These are phyloP conservation scores for Aspergillus felis DNA, from an alignment of 2,329 filamentous ascomycete species.

Conservation along the genomic window DNA sequence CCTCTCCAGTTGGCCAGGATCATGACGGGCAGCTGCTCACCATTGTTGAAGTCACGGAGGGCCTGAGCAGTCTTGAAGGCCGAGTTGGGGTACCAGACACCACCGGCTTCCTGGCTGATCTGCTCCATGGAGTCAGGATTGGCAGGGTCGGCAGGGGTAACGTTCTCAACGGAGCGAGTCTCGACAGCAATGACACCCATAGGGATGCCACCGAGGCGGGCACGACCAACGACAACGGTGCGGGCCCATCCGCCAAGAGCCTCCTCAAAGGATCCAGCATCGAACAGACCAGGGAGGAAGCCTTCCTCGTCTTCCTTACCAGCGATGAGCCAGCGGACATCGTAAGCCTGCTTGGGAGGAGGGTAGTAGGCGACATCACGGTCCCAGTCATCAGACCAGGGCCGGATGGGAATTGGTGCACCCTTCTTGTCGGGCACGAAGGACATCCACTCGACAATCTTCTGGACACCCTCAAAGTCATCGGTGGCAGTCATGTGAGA, in stretches of 20 bases:
- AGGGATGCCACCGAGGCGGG: constrained; percentile 92
- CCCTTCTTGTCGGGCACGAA: constrained; percentile 95
- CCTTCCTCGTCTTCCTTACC: constrained; percentile 80
- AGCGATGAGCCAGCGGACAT: constrained; percentile 88
- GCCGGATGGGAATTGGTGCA: constrained; percentile 86
- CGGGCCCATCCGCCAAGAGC: constrained; percentile 94
- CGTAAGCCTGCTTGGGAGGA: constrained; percentile 78
- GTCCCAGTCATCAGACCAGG: constrained; percentile 83
- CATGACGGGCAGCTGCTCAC: constrained; percentile 97
- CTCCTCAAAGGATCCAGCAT: constrained; percentile 95
- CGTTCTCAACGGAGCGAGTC: constrained; percentile 92
- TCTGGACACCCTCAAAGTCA: constrained; percentile 95
- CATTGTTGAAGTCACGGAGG: constrained; percentile 98
- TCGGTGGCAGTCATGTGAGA: constrained; percentile 98
- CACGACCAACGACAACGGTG: constrained; percentile 93
- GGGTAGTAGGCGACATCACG: constrained; percentile 81
- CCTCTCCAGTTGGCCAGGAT: constrained; percentile 99
- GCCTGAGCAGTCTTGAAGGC: constrained; percentile 99
- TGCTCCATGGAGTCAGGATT: constrained; percentile 98
- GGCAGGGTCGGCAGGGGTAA: constrained; percentile 92
- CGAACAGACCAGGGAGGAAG: constrained; percentile 89
- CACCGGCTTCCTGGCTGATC: constrained; percentile 89
- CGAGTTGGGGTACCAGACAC: constrained; percentile 99
- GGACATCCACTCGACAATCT: constrained; percentile 97
- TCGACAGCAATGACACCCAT: constrained; percentile 98